Percentiles rank a stretch among this genome's conserved stretches.
Evolutionary conservation across 108 stramenopile species (phyloP).

Genomic region (Fistulifera pelliculosa): DNA sequence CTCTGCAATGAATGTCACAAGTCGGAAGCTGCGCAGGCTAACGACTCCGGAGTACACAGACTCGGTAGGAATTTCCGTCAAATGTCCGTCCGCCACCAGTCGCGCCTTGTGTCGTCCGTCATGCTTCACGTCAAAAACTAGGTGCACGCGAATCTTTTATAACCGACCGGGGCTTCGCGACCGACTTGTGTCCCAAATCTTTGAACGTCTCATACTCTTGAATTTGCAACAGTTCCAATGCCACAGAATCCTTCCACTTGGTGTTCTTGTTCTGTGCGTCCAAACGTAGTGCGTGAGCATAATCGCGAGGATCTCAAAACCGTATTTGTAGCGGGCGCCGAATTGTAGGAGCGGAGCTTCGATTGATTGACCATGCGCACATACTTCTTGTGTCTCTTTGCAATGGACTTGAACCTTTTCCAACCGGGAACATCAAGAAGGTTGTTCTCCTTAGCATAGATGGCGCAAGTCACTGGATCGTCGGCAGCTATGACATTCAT

Average conservation of each 20-base stretch:
- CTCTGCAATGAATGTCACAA: conserved; percentile 11
- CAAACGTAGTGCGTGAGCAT: conserved; percentile 9
- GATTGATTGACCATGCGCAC: conserved; percentile 2
- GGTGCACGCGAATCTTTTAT: conserved; percentile 24
- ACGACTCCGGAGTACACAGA: conserved; percentile 26
- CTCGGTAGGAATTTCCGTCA: conserved; percentile 18
- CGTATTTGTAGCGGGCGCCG: conserved; percentile 13
- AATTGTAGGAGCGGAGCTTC: conserved; percentile 2
- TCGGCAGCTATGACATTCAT: conserved; percentile 9
- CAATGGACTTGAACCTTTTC: conserved; percentile 19
- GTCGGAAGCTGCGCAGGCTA: conserved; percentile 9
- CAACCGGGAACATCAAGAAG: conserved; percentile 29
- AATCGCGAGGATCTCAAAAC: conserved; percentile 16
- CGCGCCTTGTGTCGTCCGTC: conserved; percentile 22
- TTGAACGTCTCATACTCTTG: conserved; percentile 20
- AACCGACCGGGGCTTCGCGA: conserved; percentile 1
- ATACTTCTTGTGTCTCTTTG: conserved; percentile 7
- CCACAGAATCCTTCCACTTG: conserved; percentile 20
- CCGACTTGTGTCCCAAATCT: conserved; percentile 9
- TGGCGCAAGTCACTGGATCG: conserved; percentile 29
- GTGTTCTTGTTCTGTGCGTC: conserved; percentile 17
- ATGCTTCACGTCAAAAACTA: conserved; percentile 35
- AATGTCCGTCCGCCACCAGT: conserved; percentile 24
- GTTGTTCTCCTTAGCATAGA: conserved; percentile 23
- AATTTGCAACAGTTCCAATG: conserved; percentile 14